Base-by-base conservation (phyloP, 768 basidiomycete genomes). In the Tricholoma sp. region DNA sequence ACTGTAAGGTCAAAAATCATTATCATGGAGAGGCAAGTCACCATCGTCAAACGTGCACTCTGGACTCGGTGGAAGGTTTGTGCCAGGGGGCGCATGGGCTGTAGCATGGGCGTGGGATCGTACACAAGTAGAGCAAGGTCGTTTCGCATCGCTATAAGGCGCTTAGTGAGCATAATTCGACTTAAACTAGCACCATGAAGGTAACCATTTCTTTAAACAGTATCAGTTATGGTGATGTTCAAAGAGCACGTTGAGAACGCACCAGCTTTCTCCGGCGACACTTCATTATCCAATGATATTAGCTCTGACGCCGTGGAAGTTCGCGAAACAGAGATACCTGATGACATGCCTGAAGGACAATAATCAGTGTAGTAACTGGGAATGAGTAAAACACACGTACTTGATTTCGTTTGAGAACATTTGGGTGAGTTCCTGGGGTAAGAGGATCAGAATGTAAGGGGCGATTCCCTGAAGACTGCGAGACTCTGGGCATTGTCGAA, bases 31-130 rank as follows among this genome's bases (percentile, higher is more conserved):
- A 54, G 8, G 50, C 50, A 41, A 63, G 74, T 45, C 63, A 84
- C 86, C 72, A 59, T 90, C 89, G 61, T 89, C 88, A 59, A 82
- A 90, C n/a, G 87, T 89, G 65, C 89, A 91, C 54, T 86, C 84
- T 11, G 85, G 86, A 47, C 72, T 73, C 0, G 78, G 65, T 0
- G 86, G 83, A 45, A 85, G 62, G 47, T 72, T 71, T 1, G 74
- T 73, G 39, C 83, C 85, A 29, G 85, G 76, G 1, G 80, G 75
- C 11, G 85, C 80, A 70, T 86, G 86, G 11, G 80, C 76, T 52
- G 81, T 65, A 8, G 86, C 81, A 70, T 89, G 85, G 1, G 84
- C 77, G 74, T 89, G 87, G 18, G 88, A 89, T 32, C 88, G 81
- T 56, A 84, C 74, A 65, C 89, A 90, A 2, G 89, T 90, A 28